phyloP scores from a whole-genome alignment of 371 early-diverging fungal species.

The Mucor mucedo region DNA sequence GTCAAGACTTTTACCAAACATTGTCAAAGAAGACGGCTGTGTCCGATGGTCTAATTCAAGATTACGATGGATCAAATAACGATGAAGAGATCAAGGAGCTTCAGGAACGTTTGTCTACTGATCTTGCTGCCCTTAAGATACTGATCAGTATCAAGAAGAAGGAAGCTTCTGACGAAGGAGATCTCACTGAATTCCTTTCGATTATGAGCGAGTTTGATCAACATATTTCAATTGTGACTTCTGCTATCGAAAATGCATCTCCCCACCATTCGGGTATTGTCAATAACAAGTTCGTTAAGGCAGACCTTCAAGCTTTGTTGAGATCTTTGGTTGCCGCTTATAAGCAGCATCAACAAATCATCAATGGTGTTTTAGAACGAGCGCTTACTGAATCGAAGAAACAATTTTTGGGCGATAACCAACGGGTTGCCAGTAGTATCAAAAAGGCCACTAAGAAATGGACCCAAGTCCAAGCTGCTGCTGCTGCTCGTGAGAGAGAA shows the following conservation, averaged over 20 bases:
- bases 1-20: conserved; percentile 28
- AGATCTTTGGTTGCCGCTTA: conserved; percentile 52
- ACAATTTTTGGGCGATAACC: conserved; percentile 33
- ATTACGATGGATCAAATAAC: not conserved
- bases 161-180: conserved; percentile 36
- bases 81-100: conserved; percentile 29
- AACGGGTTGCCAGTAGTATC: conserved; percentile 46
- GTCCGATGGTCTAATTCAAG: conserved; percentile 14
- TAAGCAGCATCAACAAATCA: conserved; percentile 46
- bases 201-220: conserved; percentile 43
- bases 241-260: conserved; percentile 47
- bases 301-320: conserved; percentile 56
- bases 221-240: conserved; percentile 33
- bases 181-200: conserved; percentile 34
- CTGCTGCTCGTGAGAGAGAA: conserved; percentile 39
- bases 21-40: conserved; percentile 27
- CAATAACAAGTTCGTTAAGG: conserved; percentile 44
- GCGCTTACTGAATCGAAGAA: conserved; percentile 37
- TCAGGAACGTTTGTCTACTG: conserved; percentile 18
- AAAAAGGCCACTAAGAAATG: conserved; percentile 46
- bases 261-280: conserved; percentile 44
- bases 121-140: conserved; percentile 20
- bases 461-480: conserved; percentile 42
- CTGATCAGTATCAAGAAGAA: conserved; percentile 37
- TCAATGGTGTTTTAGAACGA: conserved; percentile 40